These are phyloP conservation scores for Coprinellus micaceus DNA, from an alignment of 768 basidiomycete species.

Conservation along the genomic window DNA sequence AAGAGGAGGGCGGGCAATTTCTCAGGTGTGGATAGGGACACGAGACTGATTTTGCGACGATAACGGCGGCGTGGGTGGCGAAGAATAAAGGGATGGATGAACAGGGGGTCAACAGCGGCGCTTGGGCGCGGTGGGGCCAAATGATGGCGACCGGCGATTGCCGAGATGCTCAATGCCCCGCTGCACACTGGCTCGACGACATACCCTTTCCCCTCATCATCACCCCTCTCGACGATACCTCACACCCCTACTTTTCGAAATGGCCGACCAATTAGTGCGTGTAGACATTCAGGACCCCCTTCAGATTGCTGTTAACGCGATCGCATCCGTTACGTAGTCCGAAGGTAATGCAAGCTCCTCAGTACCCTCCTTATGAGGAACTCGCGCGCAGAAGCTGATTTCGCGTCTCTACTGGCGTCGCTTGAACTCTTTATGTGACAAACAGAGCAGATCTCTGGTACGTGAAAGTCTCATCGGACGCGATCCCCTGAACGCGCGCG, in stretches of 20 bases:
- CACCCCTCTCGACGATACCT: not conserved
- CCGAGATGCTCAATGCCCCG: slow-evolving; percentile 16
- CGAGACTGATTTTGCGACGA: too few relatives aligned
- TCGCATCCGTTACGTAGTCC: slow-evolving; percentile 36
- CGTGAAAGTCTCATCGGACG: slow-evolving; percentile 21
- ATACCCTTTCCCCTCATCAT: not conserved
- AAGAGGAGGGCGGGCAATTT: too few relatives aligned
- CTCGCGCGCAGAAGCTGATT: slow-evolving; percentile 2
- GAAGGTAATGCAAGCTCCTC: slow-evolving; percentile 42
- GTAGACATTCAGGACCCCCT: slow-evolving; percentile 1
- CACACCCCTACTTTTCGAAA: too few relatives aligned
- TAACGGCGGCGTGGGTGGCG: too few relatives aligned
- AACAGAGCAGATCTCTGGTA: slow-evolving; percentile 89
- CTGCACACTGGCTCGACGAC: not conserved
- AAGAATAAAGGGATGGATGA: too few relatives aligned
- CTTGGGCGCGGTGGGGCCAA: not conserved
- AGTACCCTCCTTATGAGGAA: slow-evolving; percentile 1
- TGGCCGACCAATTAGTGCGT: slow-evolving; percentile 60
- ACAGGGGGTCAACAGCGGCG: not conserved
- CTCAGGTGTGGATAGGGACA: too few relatives aligned
- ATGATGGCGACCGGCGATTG: slow-evolving; percentile 18
- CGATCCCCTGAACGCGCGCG: slow-evolving; percentile 7
- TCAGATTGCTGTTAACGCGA: slow-evolving; percentile 13
- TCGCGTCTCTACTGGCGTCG: not conserved
- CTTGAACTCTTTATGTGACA: slow-evolving; percentile 3